Evolutionary conservation across 139 green algal species (phyloP), one percentile per base, ranked within the genome.

Genomic region (Chlamydomonas incerta): DNA sequence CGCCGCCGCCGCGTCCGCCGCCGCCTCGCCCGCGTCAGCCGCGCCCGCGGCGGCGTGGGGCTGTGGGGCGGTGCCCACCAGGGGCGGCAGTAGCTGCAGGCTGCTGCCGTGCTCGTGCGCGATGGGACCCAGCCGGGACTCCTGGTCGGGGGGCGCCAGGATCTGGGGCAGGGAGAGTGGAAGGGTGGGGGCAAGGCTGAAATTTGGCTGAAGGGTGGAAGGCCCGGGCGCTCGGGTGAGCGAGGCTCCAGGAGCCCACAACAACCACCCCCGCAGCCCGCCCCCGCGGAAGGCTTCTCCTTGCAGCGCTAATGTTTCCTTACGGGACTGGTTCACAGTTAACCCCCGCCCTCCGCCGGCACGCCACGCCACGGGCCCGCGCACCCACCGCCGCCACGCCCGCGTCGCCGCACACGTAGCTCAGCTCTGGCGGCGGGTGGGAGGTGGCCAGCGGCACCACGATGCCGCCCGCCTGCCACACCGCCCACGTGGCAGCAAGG

Each of bases 361-460:
- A 63, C 57, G 15, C 57, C 57, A 5, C 6, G 57, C 57, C n/a
- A n/a, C n/a, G n/a, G 58, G 41, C 9, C 14, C n/a, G 24, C 62
- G 3, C 47, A 86, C 91, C 73, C 81, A 95, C 88, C 29, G 89
- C 65, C 21, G 80, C 81, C 31, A 95, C 86, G 23, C 91, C 90
- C 9, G 94, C 89, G 62, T 99, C 94, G 33, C 94, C 62, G 13
- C 98, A 72, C 37, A 99, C 93, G 79, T 99, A 96, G 2, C 88
- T 73, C 55, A 99, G 89, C 87, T 98, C 94, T 24, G 88, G 80
- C 20, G 87, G 83, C 11, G 97, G 95, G 75, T 98, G 94, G 21
- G 90, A 94, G 1, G 92, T 88, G 34, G 95, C 95, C n/a, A 99
- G 88, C 0, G 97, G 97, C 33, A 99, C 96, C 0, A 92, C 91